A percentile compares a stretch with the other conserved stretches of the same genome.
Evolutionary conservation across 176 grass and related monocot genomes (phyloP).

Genomic region (Hsuehochloa calcarea): DNA sequence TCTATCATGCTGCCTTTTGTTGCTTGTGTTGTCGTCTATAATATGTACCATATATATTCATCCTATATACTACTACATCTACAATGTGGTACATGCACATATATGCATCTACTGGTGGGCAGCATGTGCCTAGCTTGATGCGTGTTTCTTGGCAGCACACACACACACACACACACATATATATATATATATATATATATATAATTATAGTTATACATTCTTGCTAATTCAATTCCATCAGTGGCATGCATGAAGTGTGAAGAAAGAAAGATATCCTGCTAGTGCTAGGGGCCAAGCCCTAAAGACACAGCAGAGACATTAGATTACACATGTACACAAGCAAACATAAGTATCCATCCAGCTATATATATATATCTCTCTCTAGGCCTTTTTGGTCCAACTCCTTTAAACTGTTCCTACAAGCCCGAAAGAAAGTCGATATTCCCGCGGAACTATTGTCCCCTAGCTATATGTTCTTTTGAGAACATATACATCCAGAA

Average conservation of each 20-base stretch:
- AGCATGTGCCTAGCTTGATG: constrained; percentile 32
- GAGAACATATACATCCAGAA: constrained; percentile 28
- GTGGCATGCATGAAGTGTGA: constrained; percentile 15
- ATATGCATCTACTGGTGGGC: constrained; percentile 23
- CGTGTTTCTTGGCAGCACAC: constrained; percentile 26
- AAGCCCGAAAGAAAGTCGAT: constrained; percentile 32
- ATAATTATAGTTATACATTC: constrained; percentile 9
- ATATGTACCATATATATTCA: neutral
- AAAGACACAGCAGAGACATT: constrained; percentile 18
- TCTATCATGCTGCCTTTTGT: constrained; percentile 3
- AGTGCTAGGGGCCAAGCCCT: constrained; percentile 11
- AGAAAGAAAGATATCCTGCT: constrained; percentile 34
- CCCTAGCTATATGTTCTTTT: constrained; percentile 16
- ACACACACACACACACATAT: too few relatives aligned
- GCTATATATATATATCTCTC: neutral
- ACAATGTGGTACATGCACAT: neutral
- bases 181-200: constrained; percentile 10
- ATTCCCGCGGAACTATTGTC: constrained; percentile 35
- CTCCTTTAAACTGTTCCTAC: constrained; percentile 36
- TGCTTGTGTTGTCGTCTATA: constrained; percentile 20
- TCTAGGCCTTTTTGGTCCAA: constrained; percentile 33
- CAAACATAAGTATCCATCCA: constrained; percentile 26
- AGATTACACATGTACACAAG: constrained; percentile 21
- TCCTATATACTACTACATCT: neutral
- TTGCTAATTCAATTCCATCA: constrained; percentile 9